Evolutionary conservation across 176 grass and related monocot species (phyloP), one percentile per base, ranked within the genome.

Genomic region (Carex myosuroides): DNA sequence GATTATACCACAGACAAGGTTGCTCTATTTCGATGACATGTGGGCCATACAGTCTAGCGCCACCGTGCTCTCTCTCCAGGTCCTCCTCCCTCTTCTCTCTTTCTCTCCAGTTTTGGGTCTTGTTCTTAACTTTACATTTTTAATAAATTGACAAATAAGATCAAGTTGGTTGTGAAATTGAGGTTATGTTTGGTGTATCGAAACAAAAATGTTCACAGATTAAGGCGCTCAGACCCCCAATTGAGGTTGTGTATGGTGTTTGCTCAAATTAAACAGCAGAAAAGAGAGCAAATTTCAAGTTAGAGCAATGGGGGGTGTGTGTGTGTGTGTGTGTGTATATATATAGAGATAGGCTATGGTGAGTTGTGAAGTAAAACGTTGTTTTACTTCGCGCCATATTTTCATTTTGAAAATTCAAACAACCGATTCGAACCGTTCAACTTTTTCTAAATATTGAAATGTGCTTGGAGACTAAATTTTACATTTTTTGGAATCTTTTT

Each of bases 1-100:
- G 37, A 20, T 44, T 8, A 20, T 53, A 12, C 55, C 67, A n/a
- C 77, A 86, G 62, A 98, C 95, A 21, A 90, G 79, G 70, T 88
- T 98, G 16, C 61, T 66, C 33, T 98, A 98, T 46, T 93, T 93
- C 82, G 95, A 98, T 46, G 92, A 95, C 85, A 98, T 93, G 95
- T 83, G 21, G 81, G 79, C 89, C 21, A 69, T 92, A 76, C 55
- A 88, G 60, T 89, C 85, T 53, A 35, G 82, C 83, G 89, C 95
- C 68, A 84, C 68, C 50, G 52, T 95, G 56, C 74, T 98, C 79
- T 64, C 85, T 56, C 9, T 86, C 9, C 82, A 89, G 88, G 94
- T 97, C 2, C 35, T 50, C 20, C 44, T 20, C 85, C 21, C 32
- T 39, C 7, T 8, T 22, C 39, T 2, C 41, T 4, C 41, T 14